Conservation (phyloP, 2,329 filamentous ascomycete species). For the Diaporthe destruens region DNA sequence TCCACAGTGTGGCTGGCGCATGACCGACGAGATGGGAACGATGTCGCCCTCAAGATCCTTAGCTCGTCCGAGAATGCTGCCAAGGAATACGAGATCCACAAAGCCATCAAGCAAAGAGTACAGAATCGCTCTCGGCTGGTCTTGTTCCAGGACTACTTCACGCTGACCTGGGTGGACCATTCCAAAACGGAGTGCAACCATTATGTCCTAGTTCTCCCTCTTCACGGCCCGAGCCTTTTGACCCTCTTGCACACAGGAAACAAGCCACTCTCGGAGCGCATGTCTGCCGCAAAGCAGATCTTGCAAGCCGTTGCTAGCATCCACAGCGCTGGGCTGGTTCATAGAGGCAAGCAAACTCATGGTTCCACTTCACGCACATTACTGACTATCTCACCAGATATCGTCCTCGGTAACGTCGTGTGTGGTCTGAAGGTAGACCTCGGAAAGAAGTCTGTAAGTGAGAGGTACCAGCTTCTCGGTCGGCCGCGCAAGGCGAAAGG, state of each 20-base stretch:
- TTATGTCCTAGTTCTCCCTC: neutral
- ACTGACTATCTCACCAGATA: neutral
- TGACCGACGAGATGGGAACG: neutral
- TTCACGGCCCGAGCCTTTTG: neutral
- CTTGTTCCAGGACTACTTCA: neutral
- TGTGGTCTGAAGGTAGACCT: neutral
- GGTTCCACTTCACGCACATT: neutral
- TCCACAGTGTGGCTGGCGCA: constrained; percentile 57
- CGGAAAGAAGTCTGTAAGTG: neutral
- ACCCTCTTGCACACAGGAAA: neutral
- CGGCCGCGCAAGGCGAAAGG: constrained; percentile 1
- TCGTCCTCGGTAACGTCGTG: neutral
- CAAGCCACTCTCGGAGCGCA: neutral
- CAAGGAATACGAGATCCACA: too few species aligned
- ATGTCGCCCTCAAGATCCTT: constrained; percentile 24
- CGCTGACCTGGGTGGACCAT: neutral
- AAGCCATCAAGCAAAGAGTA: too few species aligned
- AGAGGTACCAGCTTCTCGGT: neutral
- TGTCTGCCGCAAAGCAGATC: constrained; percentile 15
- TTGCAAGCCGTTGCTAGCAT: neutral
- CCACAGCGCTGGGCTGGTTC: neutral
- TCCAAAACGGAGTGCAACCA: neutral
- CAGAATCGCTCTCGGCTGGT: neutral
- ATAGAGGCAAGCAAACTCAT: neutral
- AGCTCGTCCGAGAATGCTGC: neutral